Evolutionary conservation across 179 eudicot species (phyloP).

Genomic region (Spergularia azorica): DNA sequence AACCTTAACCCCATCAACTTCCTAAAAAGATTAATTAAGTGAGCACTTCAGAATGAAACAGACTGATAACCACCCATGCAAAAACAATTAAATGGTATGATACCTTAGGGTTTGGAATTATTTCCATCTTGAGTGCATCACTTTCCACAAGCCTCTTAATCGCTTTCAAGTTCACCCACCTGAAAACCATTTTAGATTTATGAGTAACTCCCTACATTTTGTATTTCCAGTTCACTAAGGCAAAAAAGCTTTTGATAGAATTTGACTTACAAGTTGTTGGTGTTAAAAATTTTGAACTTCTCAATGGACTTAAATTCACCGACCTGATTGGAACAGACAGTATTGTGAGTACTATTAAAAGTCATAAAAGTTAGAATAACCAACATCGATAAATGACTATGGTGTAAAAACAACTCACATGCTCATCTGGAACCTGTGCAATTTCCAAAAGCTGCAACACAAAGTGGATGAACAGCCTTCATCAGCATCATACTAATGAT

Average conservation of each 20-base stretch:
- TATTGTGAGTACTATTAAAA: slow-evolving; percentile 20
- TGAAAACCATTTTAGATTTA: slow-evolving; percentile 24
- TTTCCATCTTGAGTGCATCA: slow-evolving; percentile 95
- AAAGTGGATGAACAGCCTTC: slow-evolving; percentile 12
- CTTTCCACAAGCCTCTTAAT: slow-evolving; percentile 90
- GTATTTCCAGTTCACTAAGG: neutral
- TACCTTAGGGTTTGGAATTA: slow-evolving; percentile 99
- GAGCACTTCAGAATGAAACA: slow-evolving; percentile 10
- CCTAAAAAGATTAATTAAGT: slow-evolving; percentile 49
- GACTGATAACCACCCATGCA: neutral
- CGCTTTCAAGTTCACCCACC: slow-evolving; percentile 95
- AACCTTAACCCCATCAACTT: slow-evolving; percentile 94
- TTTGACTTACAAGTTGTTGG: slow-evolving; percentile 89
- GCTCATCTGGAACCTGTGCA: slow-evolving; percentile 97
- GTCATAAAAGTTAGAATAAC: slow-evolving; percentile 8
- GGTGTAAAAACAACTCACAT: slow-evolving; percentile 54
- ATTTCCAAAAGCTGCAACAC: slow-evolving; percentile 93
- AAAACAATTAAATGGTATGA: slow-evolving; percentile 11
- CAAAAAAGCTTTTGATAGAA: neutral
- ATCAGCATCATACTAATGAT: slow-evolving; percentile 16
- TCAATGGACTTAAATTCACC: slow-evolving; percentile 95
- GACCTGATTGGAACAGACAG: slow-evolving; percentile 55
- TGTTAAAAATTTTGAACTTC: slow-evolving; percentile 99
- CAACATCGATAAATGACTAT: neutral
- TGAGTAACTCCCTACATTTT: neutral